These are phyloP conservation scores for Penicillium crystallinum DNA, from an alignment of 495 filamentous ascomycete species.

Conservation along the genomic window DNA sequence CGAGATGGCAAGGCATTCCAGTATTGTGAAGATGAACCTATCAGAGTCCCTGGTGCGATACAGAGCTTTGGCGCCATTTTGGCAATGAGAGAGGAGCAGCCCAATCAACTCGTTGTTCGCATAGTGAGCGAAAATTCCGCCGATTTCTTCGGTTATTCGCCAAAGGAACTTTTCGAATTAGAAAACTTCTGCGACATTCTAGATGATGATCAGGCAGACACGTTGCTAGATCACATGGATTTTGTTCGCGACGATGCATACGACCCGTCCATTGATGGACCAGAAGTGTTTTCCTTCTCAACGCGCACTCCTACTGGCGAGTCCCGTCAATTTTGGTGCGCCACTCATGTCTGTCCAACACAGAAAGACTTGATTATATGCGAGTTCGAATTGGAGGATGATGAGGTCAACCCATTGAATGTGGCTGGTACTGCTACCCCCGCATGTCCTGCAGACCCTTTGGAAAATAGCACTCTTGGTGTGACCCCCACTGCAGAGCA, in stretches of 20 bases:
- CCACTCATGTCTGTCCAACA: conserved; percentile 65
- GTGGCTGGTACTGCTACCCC: conserved; percentile 51
- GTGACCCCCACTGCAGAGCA: conserved; percentile 67
- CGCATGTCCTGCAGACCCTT: conserved; percentile 56
- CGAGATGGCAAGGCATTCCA: conserved; percentile 64
- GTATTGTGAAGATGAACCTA: conserved; percentile 90
- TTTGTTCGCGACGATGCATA: conserved; percentile 72
- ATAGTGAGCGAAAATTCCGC: conserved; percentile 85
- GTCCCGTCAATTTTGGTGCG: conserved; percentile 77
- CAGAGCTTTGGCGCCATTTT: conserved; percentile 80
- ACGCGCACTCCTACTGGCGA: conserved; percentile 50
- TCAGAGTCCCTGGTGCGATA: conserved; percentile 86
- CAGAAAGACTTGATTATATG: conserved; percentile 74
- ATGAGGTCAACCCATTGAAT: conserved; percentile 63
- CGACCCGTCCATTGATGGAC: conserved; percentile 68
- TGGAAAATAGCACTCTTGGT: conserved; percentile 47
- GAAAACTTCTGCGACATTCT: conserved; percentile 75
- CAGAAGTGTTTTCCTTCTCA: conserved; percentile 79
- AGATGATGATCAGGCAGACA: conserved; percentile 75
- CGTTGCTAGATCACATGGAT: conserved; percentile 78
- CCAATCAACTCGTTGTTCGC: conserved; percentile 64
- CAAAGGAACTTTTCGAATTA: conserved; percentile 69
- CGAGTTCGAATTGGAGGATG: conserved; percentile 89
- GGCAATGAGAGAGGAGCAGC: conserved; percentile 66
- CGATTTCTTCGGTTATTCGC: conserved; percentile 71